phyloP scores from a whole-genome alignment of 2,329 filamentous ascomycete genomes.

The Dothidotthia symphoricarpi region DNA sequence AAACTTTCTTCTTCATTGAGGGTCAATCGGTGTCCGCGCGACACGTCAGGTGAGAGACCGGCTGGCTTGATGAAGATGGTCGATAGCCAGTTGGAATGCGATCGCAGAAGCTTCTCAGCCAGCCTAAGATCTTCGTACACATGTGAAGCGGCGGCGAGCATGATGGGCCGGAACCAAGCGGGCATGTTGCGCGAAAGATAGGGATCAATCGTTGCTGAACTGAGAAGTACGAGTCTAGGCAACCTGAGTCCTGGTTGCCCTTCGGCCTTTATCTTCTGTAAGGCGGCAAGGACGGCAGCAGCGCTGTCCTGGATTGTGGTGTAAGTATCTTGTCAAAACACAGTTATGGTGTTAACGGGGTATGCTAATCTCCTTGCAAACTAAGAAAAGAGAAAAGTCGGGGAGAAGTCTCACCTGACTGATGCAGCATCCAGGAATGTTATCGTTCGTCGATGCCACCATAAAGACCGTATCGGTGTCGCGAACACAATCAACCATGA shows the following conservation, averaged over 20 bases:
- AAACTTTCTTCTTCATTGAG: slow-evolving; percentile 39
- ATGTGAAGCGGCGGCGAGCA: slow-evolving; percentile 35
- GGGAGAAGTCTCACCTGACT: slow-evolving; percentile 38
- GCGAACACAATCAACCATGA: slow-evolving; percentile 42
- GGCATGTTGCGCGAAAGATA: slow-evolving; percentile 37
- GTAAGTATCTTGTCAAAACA: too few relatives aligned
- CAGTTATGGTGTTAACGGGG: too few relatives aligned
- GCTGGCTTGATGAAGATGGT: slow-evolving; percentile 47
- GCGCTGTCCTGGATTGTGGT: too few relatives aligned
- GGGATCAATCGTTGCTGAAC: slow-evolving; percentile 45
- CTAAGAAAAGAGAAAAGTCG: not conserved
- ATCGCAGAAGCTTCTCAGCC: slow-evolving; percentile 41
- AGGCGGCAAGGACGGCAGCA: slow-evolving; percentile 35
- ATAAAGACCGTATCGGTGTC: slow-evolving; percentile 43
- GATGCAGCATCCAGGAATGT: slow-evolving; percentile 44
- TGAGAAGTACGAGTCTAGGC: slow-evolving; percentile 47
- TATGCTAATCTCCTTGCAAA: too few relatives aligned
- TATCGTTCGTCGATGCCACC: slow-evolving; percentile 43
- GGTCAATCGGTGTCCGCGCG: slow-evolving; percentile 44
- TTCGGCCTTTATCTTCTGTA: slow-evolving; percentile 27
- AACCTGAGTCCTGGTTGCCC: slow-evolving; percentile 5
- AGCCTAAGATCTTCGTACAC: slow-evolving; percentile 42
- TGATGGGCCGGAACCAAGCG: slow-evolving; percentile 24
- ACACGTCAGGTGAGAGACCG: slow-evolving; percentile 37
- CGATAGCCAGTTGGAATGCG: slow-evolving; percentile 40